Base-by-base conservation (phyloP, 495 filamentous ascomycete species). In the Daldinia vernicosa region DNA sequence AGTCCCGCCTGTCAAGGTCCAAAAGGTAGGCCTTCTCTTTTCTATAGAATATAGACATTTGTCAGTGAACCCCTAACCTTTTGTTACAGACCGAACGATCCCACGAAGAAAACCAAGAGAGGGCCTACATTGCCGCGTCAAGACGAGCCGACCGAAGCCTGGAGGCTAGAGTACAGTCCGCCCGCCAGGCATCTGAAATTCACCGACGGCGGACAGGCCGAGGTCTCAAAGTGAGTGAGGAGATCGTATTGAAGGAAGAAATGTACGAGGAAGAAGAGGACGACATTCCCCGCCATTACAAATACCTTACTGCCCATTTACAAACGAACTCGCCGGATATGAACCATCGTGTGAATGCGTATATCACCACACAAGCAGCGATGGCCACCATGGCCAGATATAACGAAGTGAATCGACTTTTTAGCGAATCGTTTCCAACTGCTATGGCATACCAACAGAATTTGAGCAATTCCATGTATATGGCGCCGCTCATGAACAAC, bases 201-300 rank as follows among this genome's bases (percentile, higher is more conserved):
- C 95, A 98, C 82, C 93, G 93, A 80, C 87, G 89, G 74, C 88
- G 95, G 22, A 98, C 95, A 7, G 95, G 95, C 24, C 91, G 93
- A 62, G 88, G 86, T 11, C 84, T 98, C 66, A 89, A 90, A 64
- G 91, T 98, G 73, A 94, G 90, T 56, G 91, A 93, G 76, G 87
- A 95, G 74, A 93, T 95, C 79, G 95, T 98, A 9, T 80, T 92
- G 66, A 93, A 92, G 74, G 95, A 97, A 78, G 93, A 95, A 79
- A 97, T 97, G 93, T 98, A 98, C 77, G 95, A 97, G 76, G 95
- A 98, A 78, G 91, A 97, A 75, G 95, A 98, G 39, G 93, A 96
- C 54, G 82, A 85, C 19, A 64, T 83, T 0, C 82, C 82, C 9
- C 74, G 76, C 28, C 81, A 85, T 59, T 90, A 89, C 71, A 84